These are phyloP conservation scores for Phytophthora sojae DNA, from an alignment of 352 stramenopile genomes.

Conservation along the genomic window DNA sequence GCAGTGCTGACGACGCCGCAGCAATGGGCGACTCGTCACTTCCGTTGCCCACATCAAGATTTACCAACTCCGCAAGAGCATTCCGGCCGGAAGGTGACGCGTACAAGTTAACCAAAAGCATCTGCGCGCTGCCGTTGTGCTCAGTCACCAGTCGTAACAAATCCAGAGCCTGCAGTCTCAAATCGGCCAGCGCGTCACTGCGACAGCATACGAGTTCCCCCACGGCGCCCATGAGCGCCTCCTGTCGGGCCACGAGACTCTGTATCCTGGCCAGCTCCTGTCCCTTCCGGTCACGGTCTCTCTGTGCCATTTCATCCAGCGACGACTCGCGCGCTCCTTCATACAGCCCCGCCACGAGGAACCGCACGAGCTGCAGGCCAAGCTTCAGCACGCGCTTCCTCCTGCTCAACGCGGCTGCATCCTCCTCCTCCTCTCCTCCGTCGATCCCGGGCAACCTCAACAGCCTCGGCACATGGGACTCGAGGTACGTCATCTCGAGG, in stretches of 20 bases:
- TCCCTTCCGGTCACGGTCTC: constrained; percentile 58
- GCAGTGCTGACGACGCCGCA: constrained; percentile 60
- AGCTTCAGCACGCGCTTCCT: constrained; percentile 72
- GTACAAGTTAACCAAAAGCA: constrained; percentile 73
- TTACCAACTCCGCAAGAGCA: constrained; percentile 64
- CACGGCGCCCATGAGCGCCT: constrained; percentile 65
- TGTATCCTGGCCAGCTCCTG: constrained; percentile 63
- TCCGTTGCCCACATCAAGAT: constrained; percentile 56
- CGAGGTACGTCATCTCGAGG: constrained; percentile 62
- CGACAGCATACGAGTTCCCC: constrained; percentile 67
- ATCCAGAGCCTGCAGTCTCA: constrained; percentile 72
- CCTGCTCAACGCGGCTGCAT: constrained; percentile 31
- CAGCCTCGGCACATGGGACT: constrained; percentile 59
- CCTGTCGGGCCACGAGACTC: constrained; percentile 66
- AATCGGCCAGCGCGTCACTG: constrained; percentile 53
- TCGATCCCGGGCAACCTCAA: constrained; percentile 44
- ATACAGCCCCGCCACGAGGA: constrained; percentile 66
- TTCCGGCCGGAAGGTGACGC: constrained; percentile 51
- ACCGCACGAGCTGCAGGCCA: constrained; percentile 69
- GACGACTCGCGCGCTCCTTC: constrained; percentile 52
- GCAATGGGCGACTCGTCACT: constrained; percentile 70
- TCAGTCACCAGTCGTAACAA: constrained; percentile 62
- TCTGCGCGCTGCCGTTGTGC: constrained; percentile 70
- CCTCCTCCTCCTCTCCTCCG: constrained; percentile 25
- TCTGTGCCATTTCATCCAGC: constrained; percentile 62